A percentile compares a stretch with the other conserved stretches of the same genome.
Evolutionary conservation across 768 basidiomycete species (phyloP).

Genomic region (Boletus rubroflammeus): DNA sequence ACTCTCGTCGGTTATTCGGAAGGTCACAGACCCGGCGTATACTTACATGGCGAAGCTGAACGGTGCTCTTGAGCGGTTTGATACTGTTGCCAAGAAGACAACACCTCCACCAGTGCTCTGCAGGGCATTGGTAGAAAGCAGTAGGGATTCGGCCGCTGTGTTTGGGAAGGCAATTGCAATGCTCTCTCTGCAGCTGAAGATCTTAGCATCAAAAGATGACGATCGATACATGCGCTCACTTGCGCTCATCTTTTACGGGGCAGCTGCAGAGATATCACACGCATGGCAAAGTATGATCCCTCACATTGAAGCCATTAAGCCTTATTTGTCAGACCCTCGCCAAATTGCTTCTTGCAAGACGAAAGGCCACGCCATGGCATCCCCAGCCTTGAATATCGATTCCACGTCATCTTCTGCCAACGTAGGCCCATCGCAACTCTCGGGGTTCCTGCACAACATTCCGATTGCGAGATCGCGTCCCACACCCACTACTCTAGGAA

Average conservation of each 20-base stretch:
- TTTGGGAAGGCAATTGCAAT: slow-evolving; percentile 89
- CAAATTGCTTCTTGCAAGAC: slow-evolving; percentile 34
- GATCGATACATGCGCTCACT: slow-evolving; percentile 86
- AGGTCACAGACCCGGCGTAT: slow-evolving; percentile 84
- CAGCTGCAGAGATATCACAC: slow-evolving; percentile 79
- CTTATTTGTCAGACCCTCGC: slow-evolving; percentile 50
- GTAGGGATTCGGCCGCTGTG: slow-evolving; percentile 76
- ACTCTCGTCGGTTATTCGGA: slow-evolving; percentile 71
- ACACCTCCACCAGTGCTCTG: slow-evolving; percentile 71
- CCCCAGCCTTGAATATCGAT: slow-evolving; percentile 25
- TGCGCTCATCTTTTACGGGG: slow-evolving; percentile 83
- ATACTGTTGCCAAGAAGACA: slow-evolving; percentile 66
- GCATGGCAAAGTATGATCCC: slow-evolving; percentile 81
- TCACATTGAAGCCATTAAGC: slow-evolving; percentile 65
- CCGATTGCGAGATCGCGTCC: slow-evolving; percentile 31
- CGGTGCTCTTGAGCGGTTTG: slow-evolving; percentile 87
- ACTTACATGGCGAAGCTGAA: slow-evolving; percentile 80
- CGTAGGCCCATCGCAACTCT: slow-evolving; percentile 23
- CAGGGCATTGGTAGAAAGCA: slow-evolving; percentile 74
- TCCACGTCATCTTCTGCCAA: slow-evolving; percentile 28
- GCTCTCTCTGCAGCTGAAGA: slow-evolving; percentile 74
- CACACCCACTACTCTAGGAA: slow-evolving; percentile 32
- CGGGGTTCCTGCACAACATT: slow-evolving; percentile 18
- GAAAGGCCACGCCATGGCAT: slow-evolving; percentile 21
- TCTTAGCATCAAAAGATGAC: slow-evolving; percentile 71